Evolutionary conservation across 495 filamentous ascomycete species (phyloP).

Genomic region (Parathielavia appendiculata): DNA sequence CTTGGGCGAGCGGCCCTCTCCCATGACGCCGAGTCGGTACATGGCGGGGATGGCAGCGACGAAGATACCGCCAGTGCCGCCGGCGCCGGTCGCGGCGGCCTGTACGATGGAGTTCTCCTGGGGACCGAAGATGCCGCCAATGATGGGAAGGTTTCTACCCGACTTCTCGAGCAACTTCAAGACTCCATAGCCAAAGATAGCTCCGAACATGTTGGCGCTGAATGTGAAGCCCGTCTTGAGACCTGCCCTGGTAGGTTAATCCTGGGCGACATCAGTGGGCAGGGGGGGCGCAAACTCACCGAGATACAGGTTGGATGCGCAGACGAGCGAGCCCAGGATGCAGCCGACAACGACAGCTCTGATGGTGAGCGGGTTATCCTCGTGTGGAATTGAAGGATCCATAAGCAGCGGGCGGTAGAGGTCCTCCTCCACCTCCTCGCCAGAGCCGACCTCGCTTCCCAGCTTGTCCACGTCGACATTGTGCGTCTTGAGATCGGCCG

Average conservation of each 20-base stretch:
- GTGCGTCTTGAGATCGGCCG: constrained; percentile 24
- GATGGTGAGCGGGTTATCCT: constrained; percentile 51
- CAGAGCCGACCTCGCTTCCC: constrained; percentile 13
- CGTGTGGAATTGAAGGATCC: constrained; percentile 39
- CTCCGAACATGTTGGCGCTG: constrained; percentile 53
- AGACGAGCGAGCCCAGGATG: constrained; percentile 55
- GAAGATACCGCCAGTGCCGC: constrained; percentile 59
- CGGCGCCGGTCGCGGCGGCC: constrained; percentile 58
- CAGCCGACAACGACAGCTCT: constrained; percentile 54
- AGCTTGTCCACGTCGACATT: constrained; percentile 20
- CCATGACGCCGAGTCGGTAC: constrained; percentile 53
- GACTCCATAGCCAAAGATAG: constrained; percentile 64
- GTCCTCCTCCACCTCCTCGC: constrained; percentile 32
- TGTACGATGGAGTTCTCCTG: constrained; percentile 65
- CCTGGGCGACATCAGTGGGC: neutral
- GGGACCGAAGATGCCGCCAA: constrained; percentile 58
- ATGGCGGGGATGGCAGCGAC: constrained; percentile 59
- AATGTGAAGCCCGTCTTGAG: constrained; percentile 65
- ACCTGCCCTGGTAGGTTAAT: constrained; percentile 25
- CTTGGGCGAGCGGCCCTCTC: constrained; percentile 41
- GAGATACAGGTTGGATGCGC: constrained; percentile 62
- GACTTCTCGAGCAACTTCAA: constrained; percentile 48
- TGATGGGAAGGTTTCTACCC: constrained; percentile 49
- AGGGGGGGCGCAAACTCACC: constrained; percentile 32
- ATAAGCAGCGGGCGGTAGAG: constrained; percentile 46